These are phyloP conservation scores for Globisporangium spiculum DNA, from an alignment of 352 stramenopile genomes.

Conservation along the genomic window DNA sequence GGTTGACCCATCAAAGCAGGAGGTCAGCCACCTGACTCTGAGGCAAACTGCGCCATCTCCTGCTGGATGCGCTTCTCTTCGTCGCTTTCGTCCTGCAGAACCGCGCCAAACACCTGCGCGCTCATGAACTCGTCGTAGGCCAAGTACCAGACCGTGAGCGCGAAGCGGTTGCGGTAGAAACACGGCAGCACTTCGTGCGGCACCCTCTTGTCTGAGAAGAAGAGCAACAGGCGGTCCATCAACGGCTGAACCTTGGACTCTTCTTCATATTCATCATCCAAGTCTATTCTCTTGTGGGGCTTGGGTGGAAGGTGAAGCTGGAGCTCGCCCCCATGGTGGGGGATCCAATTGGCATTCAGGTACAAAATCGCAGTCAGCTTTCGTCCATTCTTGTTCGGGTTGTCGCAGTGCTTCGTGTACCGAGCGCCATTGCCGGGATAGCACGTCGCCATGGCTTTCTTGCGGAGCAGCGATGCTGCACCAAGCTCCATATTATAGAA, in stretches of 20 bases:
- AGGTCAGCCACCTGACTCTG: neutral
- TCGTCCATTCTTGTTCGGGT: constrained; percentile 42
- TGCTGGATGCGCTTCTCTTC: constrained; percentile 22
- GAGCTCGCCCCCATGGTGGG: constrained; percentile 32
- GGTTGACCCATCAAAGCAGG: too few relatives aligned
- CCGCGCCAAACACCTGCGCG: constrained; percentile 31
- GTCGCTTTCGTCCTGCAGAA: constrained; percentile 3
- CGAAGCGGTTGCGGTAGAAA: constrained; percentile 27
- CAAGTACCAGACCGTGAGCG: constrained; percentile 61
- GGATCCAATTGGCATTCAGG: constrained; percentile 35
- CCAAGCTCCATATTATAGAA: constrained; percentile 25
- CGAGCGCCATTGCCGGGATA: constrained; percentile 36
- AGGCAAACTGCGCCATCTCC: constrained; percentile 24
- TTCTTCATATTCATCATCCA: neutral
- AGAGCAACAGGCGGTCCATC: constrained; percentile 32
- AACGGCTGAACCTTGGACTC: constrained; percentile 5
- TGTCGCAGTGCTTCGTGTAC: constrained; percentile 55
- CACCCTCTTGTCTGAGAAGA: constrained; percentile 44
- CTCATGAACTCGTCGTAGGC: constrained; percentile 56
- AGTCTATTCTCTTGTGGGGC: neutral
- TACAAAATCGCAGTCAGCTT: constrained; percentile 61
- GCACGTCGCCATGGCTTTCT: constrained; percentile 53
- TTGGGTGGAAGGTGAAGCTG: constrained; percentile 20
- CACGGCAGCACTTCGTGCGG: constrained; percentile 41
- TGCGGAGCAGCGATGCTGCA: constrained; percentile 27